Evolutionary conservation across 345 rosid genomes (phyloP).

Genomic region (Geranium rotundifolium): DNA sequence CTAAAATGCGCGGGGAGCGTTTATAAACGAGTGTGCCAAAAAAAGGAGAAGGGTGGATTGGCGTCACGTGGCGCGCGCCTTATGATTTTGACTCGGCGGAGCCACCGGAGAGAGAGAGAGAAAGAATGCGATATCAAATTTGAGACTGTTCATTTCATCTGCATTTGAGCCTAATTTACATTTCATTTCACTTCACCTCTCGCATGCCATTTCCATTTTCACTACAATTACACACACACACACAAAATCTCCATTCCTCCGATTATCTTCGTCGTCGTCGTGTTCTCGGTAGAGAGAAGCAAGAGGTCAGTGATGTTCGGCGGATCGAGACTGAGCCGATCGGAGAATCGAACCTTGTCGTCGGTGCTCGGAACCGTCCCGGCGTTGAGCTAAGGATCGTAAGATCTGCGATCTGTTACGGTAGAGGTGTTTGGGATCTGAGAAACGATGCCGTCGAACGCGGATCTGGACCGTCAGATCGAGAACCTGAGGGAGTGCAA

Average conservation of each 20-base stretch:
- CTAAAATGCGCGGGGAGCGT: too few species aligned
- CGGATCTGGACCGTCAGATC: background rate
- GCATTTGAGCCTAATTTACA: background rate
- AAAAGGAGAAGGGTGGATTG: background rate
- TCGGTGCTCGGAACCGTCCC: background rate
- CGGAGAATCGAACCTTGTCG: background rate
- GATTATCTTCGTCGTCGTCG: background rate
- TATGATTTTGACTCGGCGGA: background rate
- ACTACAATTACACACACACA: background rate
- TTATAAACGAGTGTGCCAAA: too few species aligned
- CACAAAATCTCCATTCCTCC: background rate
- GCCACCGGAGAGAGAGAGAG: background rate
- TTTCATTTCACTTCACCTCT: background rate
- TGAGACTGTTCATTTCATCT: too few species aligned
- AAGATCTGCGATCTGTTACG: background rate
- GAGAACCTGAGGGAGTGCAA: background rate
- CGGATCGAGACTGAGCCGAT: background rate
- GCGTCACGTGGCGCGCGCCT: background rate
- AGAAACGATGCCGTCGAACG: background rate
- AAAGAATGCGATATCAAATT: too few species aligned
- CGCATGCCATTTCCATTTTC: background rate
- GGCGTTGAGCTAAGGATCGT: background rate
- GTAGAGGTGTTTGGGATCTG: background rate
- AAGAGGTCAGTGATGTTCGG: background rate
- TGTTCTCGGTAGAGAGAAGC: background rate